phyloP scores from a whole-genome alignment of 495 filamentous ascomycete genomes.

The Neurospora tetraspora region DNA sequence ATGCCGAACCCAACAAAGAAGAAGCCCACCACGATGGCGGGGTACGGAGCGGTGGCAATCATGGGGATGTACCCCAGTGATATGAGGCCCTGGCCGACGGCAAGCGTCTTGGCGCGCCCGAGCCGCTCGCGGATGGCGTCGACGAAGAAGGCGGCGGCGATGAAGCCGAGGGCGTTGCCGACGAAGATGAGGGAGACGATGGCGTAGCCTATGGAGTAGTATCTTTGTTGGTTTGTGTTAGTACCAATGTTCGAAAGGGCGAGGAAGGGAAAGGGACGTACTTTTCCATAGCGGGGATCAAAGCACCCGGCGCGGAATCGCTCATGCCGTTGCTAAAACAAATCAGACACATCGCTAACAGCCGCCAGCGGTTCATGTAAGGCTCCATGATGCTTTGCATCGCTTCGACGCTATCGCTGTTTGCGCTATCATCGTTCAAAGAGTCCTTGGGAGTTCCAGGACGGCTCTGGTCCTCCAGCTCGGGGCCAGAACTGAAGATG shows the following conservation, averaged over 20 bases:
- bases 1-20: conserved; percentile 58
- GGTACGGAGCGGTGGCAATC: conserved; percentile 57
- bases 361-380: conserved; percentile 32
- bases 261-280: conserved; percentile 16
- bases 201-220: conserved; percentile 64
- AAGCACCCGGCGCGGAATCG: conserved; percentile 57
- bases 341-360: conserved; percentile 38
- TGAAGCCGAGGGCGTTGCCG: conserved; percentile 66
- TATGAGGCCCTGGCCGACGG: conserved; percentile 43
- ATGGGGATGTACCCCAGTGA: conserved; percentile 50
- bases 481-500: not conserved
- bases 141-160: conserved; percentile 56
- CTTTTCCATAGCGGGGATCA: conserved; percentile 62
- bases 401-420: conserved; percentile 5
- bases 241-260: no score
- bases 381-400: conserved; percentile 10
- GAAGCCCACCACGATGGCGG: conserved; percentile 52
- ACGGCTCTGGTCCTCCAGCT: conserved; percentile 28
- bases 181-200: conserved; percentile 74
- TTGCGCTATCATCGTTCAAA: conserved; percentile 12
- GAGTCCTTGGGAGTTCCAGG: conserved; percentile 43
- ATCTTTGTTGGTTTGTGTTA: conserved; percentile 14
- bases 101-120: conserved; percentile 53
- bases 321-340: conserved; percentile 49
- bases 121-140: conserved; percentile 47